Conservation (phyloP, 108 stramenopile genomes). For the Fistulifera pelliculosa region DNA sequence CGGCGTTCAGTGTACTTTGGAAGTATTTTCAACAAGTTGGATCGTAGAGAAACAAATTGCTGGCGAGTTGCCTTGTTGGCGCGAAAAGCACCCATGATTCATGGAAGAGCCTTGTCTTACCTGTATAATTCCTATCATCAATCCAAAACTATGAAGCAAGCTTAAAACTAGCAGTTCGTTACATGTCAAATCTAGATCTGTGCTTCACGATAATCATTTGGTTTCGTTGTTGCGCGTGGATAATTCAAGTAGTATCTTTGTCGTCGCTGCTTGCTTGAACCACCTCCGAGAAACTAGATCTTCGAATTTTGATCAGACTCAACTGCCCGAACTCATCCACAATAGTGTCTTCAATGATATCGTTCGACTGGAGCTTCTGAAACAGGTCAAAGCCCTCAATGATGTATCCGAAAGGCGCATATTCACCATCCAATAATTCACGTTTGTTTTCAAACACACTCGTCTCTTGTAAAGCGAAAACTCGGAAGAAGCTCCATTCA, state of each 20-base stretch:
- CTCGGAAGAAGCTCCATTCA: constrained; percentile 74
- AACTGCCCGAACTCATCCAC: constrained; percentile 64
- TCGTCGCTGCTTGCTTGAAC: constrained; percentile 3
- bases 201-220: too few species aligned
- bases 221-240: too few species aligned
- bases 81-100: too few species aligned
- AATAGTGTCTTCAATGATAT: constrained; percentile 64
- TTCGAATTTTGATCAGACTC: constrained; percentile 66
- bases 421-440: constrained; percentile 55
- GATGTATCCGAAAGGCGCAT: constrained; percentile 81
- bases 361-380: constrained; percentile 51
- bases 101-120: too few species aligned
- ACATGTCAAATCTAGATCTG: too few species aligned
- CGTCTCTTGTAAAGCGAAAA: constrained; percentile 55
- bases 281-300: constrained; percentile 40
- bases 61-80: too few species aligned
- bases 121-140: too few species aligned
- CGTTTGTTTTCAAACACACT: constrained; percentile 37
- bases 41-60: not conserved
- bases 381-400: constrained; percentile 60
- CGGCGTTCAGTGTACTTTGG: constrained; percentile 76
- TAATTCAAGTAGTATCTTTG: too few species aligned
- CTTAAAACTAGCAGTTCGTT: too few species aligned
- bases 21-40: constrained; percentile 56
- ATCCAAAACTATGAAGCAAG: too few species aligned